Base-by-base conservation (phyloP, 768 basidiomycete genomes). In the Psilocybe cyanescens region DNA sequence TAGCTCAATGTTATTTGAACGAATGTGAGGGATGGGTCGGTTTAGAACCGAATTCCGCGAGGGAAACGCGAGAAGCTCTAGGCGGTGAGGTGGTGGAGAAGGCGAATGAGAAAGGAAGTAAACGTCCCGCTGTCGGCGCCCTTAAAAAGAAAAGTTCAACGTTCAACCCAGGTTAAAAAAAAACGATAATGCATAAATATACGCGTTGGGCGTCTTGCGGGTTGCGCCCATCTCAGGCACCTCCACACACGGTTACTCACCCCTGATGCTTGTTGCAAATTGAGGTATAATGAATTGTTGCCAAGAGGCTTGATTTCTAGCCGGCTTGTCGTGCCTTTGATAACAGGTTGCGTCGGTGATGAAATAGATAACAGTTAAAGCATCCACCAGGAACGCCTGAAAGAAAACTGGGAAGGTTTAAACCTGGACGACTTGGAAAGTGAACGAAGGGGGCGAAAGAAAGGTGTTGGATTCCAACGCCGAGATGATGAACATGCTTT, bases 391-490 rank as follows among this genome's bases (percentile, higher is more conserved):
- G 53, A 54, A 37, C 33, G 8, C 33, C 11, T 41, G 33, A 54
- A 54, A 41, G 33, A 11, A 44, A 44, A 44, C 8, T 44, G 33
- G 6, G 33, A 35, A 35, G 24, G 33, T 35, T 35, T 7, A 11
- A 35, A 35, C 33, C 33, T 35, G 33, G 33, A 35, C 33, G 33
- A 52, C 11, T 4, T 28, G n/a, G 51, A 31, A 33, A 35, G 30
- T 17, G 19, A 37, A 19, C n/a, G 17, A 48, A 30, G 19, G n/a
- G 54, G 47, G 48, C 64, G 60, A 85, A 73, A 29, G 76, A 79
- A 57, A 83, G 72, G 65, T 82, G 84, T 63, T 82, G 80, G 60
- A 79, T 69, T 16, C 68, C 41, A 16, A 11, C 41, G 5, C 48
- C 11, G 71, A 60, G 53, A 30, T 16, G 19, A 17, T 31, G 16